Conservation (phyloP, 2,329 filamentous ascomycete species). For the Lecanoromycetidae sp. region DNA sequence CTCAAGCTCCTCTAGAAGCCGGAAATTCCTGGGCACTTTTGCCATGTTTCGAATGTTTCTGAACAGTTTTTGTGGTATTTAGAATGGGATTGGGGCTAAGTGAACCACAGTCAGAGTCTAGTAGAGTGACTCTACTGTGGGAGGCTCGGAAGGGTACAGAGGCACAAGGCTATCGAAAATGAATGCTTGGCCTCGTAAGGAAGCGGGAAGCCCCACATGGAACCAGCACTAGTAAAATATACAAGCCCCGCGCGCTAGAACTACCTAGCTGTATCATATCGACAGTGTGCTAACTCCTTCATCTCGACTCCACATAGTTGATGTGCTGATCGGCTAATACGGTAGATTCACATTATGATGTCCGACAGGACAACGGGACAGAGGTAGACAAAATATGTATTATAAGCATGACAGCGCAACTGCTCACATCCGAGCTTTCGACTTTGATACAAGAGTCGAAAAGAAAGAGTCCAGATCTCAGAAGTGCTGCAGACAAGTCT, state of each 20-base stretch:
- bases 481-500: slow-evolving; percentile 86
- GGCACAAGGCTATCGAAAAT: not conserved
- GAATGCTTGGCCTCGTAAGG: not conserved
- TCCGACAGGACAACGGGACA: no score
- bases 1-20: slow-evolving; percentile 91
- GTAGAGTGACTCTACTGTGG: no score
- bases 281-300: no score
- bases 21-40: slow-evolving; percentile 90
- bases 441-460: slow-evolving; percentile 94
- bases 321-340: not conserved
- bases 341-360: no score
- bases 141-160: not conserved
- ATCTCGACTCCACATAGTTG: no score
- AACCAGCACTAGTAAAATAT: no score
- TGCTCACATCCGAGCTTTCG: slow-evolving; percentile 74
- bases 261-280: not conserved
- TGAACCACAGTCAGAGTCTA: no score
- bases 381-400: not conserved
- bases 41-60: slow-evolving; percentile 35
- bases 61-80: not conserved
- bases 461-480: slow-evolving; percentile 80
- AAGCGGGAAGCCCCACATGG: not conserved
- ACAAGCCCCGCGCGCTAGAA: not conserved
- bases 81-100: not conserved
- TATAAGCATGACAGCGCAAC: slow-evolving; percentile 70